These are phyloP conservation scores for Amylocarpus encephaloides DNA, from an alignment of 2,329 filamentous ascomycete species.

Conservation along the genomic window DNA sequence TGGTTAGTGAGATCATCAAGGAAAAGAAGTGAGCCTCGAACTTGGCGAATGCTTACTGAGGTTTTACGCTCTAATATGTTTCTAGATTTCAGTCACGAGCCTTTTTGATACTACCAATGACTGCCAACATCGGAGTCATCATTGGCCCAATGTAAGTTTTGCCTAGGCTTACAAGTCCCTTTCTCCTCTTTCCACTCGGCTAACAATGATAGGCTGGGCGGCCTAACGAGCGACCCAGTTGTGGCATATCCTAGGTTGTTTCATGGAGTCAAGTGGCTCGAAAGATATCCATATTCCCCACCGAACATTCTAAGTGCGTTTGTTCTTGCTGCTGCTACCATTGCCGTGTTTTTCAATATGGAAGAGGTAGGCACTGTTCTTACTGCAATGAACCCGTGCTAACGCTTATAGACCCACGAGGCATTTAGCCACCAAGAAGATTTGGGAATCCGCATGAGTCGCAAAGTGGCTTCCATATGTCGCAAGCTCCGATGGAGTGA, in stretches of 20 bases:
- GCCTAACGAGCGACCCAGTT: conserved; percentile 39
- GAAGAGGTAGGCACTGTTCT: conserved; percentile 24
- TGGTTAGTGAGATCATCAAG: conserved; percentile 65
- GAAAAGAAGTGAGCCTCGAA: conserved; percentile 51
- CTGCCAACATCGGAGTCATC: conserved; percentile 54
- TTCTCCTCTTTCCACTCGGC: no score
- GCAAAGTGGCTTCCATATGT: conserved; percentile 15
- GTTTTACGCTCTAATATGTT: conserved; percentile 1
- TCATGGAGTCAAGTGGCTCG: conserved; percentile 36
- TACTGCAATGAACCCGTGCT: background rate
- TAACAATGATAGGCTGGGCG: conserved; percentile 29
- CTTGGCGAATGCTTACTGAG: background rate
- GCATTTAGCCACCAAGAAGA: conserved; percentile 30
- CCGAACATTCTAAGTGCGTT: conserved; percentile 37
- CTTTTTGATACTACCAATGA: conserved; percentile 49
- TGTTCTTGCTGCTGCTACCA: conserved; percentile 29
- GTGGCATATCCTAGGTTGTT: conserved; percentile 34
- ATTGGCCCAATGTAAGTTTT: conserved; percentile 32
- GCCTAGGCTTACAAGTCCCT: no score
- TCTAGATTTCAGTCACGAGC: conserved; percentile 36
- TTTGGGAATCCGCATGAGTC: conserved; percentile 24
- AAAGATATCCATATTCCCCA: conserved; percentile 39
- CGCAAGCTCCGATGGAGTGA: conserved; percentile 8
- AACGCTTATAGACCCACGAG: conserved; percentile 33
- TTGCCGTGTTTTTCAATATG: conserved; percentile 33